Evolutionary conservation across 1,284 basidiomycete genomes (phyloP).

Genomic region (Schizopora paradoxa): DNA sequence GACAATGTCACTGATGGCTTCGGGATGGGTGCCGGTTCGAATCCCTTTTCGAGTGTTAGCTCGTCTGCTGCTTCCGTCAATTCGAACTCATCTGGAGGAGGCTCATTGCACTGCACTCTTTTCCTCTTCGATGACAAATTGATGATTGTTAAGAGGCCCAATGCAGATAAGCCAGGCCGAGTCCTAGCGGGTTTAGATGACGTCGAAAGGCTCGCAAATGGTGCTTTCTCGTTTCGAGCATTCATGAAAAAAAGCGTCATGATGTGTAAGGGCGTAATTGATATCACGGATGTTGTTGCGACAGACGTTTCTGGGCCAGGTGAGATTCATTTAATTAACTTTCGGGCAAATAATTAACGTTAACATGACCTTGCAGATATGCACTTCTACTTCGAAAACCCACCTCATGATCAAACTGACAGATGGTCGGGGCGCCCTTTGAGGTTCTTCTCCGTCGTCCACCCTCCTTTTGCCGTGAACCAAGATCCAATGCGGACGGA

Average conservation of each 20-base stretch:
- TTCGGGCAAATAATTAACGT: background rate
- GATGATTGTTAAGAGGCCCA: constrained; percentile 84
- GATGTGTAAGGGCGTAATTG: constrained; percentile 82
- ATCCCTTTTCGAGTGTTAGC: constrained; percentile 4
- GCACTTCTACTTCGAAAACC: constrained; percentile 76
- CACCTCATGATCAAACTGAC: constrained; percentile 75
- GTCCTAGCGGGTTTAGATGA: constrained; percentile 82
- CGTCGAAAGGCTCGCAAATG: constrained; percentile 69
- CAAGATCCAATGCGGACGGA: constrained; percentile 60
- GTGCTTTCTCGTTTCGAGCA: constrained; percentile 13
- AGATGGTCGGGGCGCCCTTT: constrained; percentile 81
- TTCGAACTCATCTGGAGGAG: constrained; percentile 18
- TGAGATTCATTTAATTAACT: constrained; percentile 33
- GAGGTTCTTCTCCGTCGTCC: constrained; percentile 65
- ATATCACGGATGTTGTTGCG: constrained; percentile 78
- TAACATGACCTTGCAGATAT: constrained; percentile 77
- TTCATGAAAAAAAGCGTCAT: constrained; percentile 73
- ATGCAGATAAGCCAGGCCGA: constrained; percentile 68
- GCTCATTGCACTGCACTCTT: constrained; percentile 75
- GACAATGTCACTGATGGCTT: constrained; percentile 61
- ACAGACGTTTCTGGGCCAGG: constrained; percentile 82
- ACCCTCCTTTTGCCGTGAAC: constrained; percentile 60
- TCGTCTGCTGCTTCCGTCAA: constrained; percentile 12
- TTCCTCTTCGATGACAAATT: constrained; percentile 96
- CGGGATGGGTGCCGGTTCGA: constrained; percentile 15